Base-by-base conservation (phyloP, 352 stramenopile species). In the Phytopythium aichiense region DNA sequence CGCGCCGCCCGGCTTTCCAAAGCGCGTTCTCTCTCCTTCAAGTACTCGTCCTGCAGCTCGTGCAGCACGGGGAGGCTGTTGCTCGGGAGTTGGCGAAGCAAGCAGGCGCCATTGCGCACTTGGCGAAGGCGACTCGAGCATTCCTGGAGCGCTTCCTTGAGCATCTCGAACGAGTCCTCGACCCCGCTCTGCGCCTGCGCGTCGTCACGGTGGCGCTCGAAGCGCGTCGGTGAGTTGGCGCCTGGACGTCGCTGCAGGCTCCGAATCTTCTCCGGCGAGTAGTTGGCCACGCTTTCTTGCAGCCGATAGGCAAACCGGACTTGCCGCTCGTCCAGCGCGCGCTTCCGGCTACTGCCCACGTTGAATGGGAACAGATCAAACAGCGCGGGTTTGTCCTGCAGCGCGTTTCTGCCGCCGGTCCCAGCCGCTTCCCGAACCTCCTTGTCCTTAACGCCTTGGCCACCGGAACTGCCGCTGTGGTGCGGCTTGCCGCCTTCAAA, bases 81-180 rank as follows among this genome's bases (percentile, higher is more conserved):
- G 9, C 67, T 63, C 50, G 65, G 55, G 0, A 86, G 38, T 20
- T 74, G 61, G 4, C 72, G 59, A 46, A 90, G 66, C 33, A 90
- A 77, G 30, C 69, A 69, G 6, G 66, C 63, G 4, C 81, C 81
- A 45, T 88, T 88, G 28, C 76, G 73, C 1, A 76, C 78, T 0
- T 73, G 58, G 7, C 76, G 77, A 11, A 90, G 60, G 1, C 83
- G 76, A 8, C 67, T 69, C 0, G 76, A 67, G 23, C 83, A 77
- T 42, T 88, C 71, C 0, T 84, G 59, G 31, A 91, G 80, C 3
- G 81, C 83, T 43, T 75, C 61, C 8, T 71, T 79, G 12, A 92
- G 67, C 48, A 87, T 46, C 6, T 70, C 57, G 15, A 84, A 72
- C n/a, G 81, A 89, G 16, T 63, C 58, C 38, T 84, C 77, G 11